Conservation (phyloP, 495 filamentous ascomycete species). For the Lepraria neglecta region DNA sequence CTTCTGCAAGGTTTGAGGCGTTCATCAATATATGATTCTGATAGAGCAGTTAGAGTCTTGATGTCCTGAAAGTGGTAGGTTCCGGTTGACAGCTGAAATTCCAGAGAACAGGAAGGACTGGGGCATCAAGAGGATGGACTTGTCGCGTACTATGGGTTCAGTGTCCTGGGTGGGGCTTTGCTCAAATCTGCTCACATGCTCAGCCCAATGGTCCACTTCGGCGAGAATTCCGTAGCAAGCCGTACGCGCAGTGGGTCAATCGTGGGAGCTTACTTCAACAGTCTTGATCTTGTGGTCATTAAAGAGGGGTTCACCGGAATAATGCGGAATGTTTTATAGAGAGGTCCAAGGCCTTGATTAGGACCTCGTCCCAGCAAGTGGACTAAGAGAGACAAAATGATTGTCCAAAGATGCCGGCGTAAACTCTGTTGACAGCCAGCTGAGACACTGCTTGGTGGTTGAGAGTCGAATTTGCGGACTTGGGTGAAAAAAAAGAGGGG, state of each 20-base stretch:
- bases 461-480: not conserved
- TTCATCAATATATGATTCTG: conserved; percentile 15
- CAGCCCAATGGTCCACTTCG: conserved; percentile 8
- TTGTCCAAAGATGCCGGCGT: not conserved
- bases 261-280: conserved; percentile 2
- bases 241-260: conserved; percentile 8
- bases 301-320: not conserved
- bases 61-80: conserved; percentile 13
- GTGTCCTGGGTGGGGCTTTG: conserved; percentile 8
- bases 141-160: conserved; percentile 7
- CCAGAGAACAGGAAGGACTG: conserved; percentile 11
- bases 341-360: not conserved
- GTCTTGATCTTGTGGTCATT: conserved; percentile 15
- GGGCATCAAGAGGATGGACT: conserved; percentile 10
- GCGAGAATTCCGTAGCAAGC: not conserved
- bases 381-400: too few species aligned
- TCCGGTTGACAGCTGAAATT: conserved; percentile 14
- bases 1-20: conserved; percentile 8
- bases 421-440: too few species aligned
- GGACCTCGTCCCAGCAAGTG: not conserved
- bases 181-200: not conserved
- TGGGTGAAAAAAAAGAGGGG: not conserved
- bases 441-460: not conserved
- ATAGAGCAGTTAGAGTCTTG: conserved; percentile 2
- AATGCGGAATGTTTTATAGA: not conserved